Conservation (phyloP, 2,329 filamentous ascomycete species). For the Xylaria sp. region DNA sequence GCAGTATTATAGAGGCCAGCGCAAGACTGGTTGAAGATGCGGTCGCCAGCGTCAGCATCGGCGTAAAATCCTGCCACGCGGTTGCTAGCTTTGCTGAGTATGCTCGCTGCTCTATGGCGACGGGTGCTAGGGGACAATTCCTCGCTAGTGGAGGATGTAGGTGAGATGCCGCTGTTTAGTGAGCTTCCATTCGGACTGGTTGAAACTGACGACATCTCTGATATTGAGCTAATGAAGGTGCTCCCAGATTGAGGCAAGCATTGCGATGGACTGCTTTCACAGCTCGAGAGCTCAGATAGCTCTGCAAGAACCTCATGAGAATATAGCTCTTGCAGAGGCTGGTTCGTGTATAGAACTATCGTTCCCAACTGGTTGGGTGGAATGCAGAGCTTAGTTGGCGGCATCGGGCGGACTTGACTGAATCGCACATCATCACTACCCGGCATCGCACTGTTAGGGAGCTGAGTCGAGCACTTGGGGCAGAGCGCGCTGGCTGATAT, state of each 20-base stretch:
- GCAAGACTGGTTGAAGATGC: not conserved
- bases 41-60: not conserved
- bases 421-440: not conserved
- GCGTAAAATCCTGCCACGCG: too few relatives aligned
- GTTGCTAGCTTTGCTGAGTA: not conserved
- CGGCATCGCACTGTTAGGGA: not conserved
- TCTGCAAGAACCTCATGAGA: not conserved
- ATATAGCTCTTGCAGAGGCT: not conserved
- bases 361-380: not conserved
- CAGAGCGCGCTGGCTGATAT: not conserved
- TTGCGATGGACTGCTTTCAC: slow-evolving; percentile 1
- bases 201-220: not conserved
- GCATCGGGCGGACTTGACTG: not conserved
- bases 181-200: not conserved
- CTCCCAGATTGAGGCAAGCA: not conserved
- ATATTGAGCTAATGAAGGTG: not conserved
- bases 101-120: not conserved
- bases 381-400: not conserved
- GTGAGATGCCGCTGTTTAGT: not conserved
- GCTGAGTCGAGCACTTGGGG: not conserved
- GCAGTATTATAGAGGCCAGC: not conserved
- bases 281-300: not conserved
- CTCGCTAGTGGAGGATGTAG: not conserved
- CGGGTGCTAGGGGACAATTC: not conserved
- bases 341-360: too few relatives aligned